Evolutionary conservation across 192 early-diverging fungal genomes (phyloP).

Genomic region (Rhizophagus clarus): DNA sequence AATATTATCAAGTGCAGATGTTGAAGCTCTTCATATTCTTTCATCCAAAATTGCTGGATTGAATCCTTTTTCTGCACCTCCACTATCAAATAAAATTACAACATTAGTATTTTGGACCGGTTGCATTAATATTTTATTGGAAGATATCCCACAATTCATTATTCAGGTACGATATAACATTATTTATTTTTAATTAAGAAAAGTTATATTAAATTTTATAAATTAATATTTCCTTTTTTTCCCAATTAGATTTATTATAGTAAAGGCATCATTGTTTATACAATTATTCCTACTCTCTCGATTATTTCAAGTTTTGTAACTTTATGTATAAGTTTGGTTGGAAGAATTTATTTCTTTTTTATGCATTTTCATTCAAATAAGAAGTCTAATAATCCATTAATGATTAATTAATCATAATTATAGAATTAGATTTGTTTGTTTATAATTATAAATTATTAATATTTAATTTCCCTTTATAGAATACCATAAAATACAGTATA

Average conservation of each 20-base stretch:
- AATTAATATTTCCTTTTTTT: background rate
- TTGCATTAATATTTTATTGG: background rate
- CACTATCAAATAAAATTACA: background rate
- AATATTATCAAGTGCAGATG: conserved; percentile 10
- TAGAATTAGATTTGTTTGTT: no score
- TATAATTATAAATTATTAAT: no score
- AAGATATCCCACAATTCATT: conserved; percentile 18
- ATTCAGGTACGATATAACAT: background rate
- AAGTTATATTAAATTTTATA: no score
- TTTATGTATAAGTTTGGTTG: no score
- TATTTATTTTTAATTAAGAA: background rate
- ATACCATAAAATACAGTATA: no score
- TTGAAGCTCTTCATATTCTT: background rate
- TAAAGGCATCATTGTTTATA: background rate
- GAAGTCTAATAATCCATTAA: no score
- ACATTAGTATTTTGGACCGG: background rate
- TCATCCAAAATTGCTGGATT: background rate
- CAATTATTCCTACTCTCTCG: background rate
- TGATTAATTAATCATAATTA: no score
- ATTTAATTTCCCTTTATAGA: no score
- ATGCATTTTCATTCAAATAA: no score
- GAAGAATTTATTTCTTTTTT: no score
- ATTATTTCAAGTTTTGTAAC: background rate
- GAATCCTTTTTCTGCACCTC: background rate
- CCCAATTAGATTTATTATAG: background rate